Evolutionary conservation across 202 grass and related monocot genomes (phyloP).

Genomic region (Sporobolus alterniflorus): DNA sequence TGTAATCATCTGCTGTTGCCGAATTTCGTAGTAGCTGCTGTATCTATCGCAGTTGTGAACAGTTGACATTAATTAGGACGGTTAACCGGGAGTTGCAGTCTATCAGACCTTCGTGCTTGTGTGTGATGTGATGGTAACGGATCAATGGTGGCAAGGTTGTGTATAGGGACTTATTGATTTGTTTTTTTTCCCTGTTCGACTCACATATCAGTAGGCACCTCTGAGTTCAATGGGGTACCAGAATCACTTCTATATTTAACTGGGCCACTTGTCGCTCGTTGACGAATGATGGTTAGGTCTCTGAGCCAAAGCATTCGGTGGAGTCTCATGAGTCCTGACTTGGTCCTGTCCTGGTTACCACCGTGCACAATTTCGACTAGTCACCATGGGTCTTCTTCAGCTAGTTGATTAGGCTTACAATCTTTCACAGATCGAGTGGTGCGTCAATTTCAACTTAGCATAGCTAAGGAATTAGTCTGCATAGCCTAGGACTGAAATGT

Average conservation of each 20-base stretch:
- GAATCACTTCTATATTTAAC: too few species aligned
- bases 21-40: constrained; percentile 20
- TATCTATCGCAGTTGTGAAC: constrained; percentile 37
- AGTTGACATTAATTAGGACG: constrained; percentile 14
- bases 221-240: background rate
- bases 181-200: background rate
- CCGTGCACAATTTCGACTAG: too few species aligned
- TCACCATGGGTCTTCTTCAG: background rate
- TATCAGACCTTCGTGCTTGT: constrained; percentile 14
- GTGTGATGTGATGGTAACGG: constrained; percentile 10
- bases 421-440: background rate
- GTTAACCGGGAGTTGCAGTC: background rate
- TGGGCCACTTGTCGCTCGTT: too few species aligned
- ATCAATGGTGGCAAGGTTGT: background rate
- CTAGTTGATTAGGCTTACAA: background rate
- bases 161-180: background rate
- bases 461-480: background rate
- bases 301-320: background rate
- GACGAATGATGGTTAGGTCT: background rate
- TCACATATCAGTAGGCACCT: background rate
- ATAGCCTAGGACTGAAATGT: background rate
- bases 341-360: too few species aligned
- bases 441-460: background rate
- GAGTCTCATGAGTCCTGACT: too few species aligned
- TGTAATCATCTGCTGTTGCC: background rate